Percentiles rank a stretch among this genome's conserved stretches.
Evolutionary conservation across 192 early-diverging fungal genomes (phyloP).

Genomic region (Piromyces sp.): DNA sequence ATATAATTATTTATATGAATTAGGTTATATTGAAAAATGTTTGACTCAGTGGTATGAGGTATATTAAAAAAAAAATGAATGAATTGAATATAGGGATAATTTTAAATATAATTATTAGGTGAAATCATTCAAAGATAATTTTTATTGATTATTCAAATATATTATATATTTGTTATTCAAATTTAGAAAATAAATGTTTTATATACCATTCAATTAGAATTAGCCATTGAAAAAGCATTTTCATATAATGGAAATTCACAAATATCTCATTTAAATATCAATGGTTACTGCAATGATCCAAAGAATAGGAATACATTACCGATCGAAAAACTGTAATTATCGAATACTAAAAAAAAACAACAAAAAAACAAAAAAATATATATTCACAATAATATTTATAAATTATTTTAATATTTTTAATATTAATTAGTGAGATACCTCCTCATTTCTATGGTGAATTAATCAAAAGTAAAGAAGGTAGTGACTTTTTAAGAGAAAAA

Average conservation of each 20-base stretch:
- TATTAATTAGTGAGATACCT: constrained; percentile 15
- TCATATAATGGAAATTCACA: not conserved
- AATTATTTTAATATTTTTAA: not conserved
- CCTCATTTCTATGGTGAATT: constrained; percentile 71
- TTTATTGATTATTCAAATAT: too few relatives aligned
- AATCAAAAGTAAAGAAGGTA: constrained; percentile 56
- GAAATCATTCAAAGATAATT: too few relatives aligned
- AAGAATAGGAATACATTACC: not conserved
- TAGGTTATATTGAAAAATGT: constrained; percentile 52
- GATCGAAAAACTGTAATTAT: not conserved
- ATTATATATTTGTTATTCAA: too few relatives aligned
- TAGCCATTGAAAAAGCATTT: not conserved
- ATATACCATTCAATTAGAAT: not conserved
- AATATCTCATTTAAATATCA: not conserved
- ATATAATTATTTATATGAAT: constrained; percentile 46
- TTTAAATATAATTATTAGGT: too few relatives aligned
- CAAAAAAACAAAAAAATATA: too few relatives aligned
- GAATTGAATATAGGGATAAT: too few relatives aligned
- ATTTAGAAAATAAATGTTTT: not conserved
- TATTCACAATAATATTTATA: too few relatives aligned
- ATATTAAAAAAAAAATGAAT: not conserved
- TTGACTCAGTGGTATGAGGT: constrained; percentile 72
- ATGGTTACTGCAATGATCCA: not conserved
- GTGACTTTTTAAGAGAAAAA: constrained; percentile 33
- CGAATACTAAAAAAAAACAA: too few relatives aligned